Evolutionary conservation across 2,329 filamentous ascomycete species (phyloP).

Genomic region (Pseudocercospora pini-densiflorae): DNA sequence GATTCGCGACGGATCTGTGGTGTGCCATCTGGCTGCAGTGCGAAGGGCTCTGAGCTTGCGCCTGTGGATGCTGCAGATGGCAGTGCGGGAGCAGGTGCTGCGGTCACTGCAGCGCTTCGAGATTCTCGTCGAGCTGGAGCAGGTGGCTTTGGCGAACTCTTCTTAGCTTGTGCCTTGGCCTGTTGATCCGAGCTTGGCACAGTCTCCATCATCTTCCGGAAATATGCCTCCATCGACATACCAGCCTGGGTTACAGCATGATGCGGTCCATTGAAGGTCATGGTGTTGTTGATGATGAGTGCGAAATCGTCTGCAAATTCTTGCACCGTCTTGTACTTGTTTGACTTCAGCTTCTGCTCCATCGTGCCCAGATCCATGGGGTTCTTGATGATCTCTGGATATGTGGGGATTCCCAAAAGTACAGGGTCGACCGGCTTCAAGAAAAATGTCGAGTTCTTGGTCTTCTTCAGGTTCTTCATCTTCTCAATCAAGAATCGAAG

Average conservation of each 20-base stretch:
- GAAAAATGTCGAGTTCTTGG: constrained; percentile 78
- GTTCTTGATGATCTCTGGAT: constrained; percentile 71
- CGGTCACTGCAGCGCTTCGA: constrained; percentile 27
- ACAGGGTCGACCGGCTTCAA: constrained; percentile 75
- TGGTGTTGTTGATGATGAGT: constrained; percentile 78
- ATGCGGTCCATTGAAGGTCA: constrained; percentile 78
- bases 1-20: constrained; percentile 87
- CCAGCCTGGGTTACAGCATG: constrained; percentile 75
- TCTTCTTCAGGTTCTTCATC: constrained; percentile 80
- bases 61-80: constrained; percentile 40
- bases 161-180: constrained; percentile 49
- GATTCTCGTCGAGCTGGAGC: constrained; percentile 39
- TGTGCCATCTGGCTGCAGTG: constrained; percentile 75
- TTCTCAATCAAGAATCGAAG: constrained; percentile 67
- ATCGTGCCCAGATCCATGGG: constrained; percentile 87
- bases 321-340: constrained; percentile 70
- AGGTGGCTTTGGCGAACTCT: constrained; percentile 36
- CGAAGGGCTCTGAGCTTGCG: constrained; percentile 64
- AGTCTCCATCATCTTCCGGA: constrained; percentile 64
- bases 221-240: constrained; percentile 63
- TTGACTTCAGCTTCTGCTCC: constrained; percentile 76
- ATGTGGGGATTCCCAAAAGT: constrained; percentile 75
- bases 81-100: constrained; percentile 39
- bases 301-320: constrained; percentile 76
- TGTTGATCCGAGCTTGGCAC: constrained; percentile 61